A percentile compares a stretch with the other conserved stretches of the same genome.
Conservation (phyloP, 306 rosid genomes). For the Lathyrus tuberosus region DNA sequence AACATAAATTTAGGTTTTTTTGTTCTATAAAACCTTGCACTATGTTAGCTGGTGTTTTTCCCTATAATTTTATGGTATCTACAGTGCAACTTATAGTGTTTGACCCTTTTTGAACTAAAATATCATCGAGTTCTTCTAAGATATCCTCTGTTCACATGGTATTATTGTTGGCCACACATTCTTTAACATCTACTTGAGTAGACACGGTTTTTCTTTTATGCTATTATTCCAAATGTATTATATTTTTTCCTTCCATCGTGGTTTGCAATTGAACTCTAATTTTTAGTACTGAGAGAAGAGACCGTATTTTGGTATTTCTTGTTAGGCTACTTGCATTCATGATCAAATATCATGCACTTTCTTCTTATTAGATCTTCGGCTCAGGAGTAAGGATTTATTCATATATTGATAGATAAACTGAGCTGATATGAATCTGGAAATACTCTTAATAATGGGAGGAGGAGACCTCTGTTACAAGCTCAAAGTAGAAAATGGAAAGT, state of each 20-base stretch:
- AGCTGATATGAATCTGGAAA: not conserved
- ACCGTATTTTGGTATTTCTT: constrained; percentile 1
- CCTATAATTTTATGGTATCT: not conserved
- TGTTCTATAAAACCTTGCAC: constrained; percentile 21
- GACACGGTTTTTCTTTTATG: not conserved
- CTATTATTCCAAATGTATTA: constrained; percentile 17
- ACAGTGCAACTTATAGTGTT: constrained; percentile 11
- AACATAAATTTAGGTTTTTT: not conserved
- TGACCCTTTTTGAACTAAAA: constrained; percentile 12
- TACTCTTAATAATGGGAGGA: not conserved
- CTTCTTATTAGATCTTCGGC: constrained; percentile 18
- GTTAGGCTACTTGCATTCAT: constrained; percentile 12
- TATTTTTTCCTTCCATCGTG: constrained; percentile 21
- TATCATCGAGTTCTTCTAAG: constrained; percentile 4
- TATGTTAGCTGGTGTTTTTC: constrained; percentile 4
- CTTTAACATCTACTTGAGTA: constrained; percentile 9
- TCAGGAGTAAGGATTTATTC: constrained; percentile 4
- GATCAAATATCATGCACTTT: constrained; percentile 7
- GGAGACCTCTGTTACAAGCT: not conserved
- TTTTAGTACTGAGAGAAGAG: not conserved
- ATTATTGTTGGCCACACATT: constrained; percentile 9
- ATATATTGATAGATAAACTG: not conserved
- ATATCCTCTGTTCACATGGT: not conserved
- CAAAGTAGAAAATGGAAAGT: not conserved
- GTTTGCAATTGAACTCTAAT: not conserved